Conservation (phyloP, 305 asterid genomes). For the Solanum hybrid region DNA sequence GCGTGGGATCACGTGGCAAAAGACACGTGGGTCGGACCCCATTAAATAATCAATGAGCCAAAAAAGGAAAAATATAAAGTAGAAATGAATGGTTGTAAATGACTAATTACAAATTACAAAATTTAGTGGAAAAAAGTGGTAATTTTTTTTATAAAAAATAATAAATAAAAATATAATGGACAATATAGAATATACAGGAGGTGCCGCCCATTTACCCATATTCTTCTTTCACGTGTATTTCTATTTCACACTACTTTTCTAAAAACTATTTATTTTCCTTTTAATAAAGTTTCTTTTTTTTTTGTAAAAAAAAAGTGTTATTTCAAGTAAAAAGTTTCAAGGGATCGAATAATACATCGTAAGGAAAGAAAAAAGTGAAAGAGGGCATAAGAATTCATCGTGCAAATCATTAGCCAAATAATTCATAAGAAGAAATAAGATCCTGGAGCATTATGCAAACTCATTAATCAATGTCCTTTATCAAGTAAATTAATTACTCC, state of each 20-base stretch:
- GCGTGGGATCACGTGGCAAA: constrained; percentile 24
- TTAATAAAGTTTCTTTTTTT: too few species aligned
- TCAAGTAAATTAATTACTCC: neutral
- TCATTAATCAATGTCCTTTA: neutral
- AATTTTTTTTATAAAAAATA: neutral
- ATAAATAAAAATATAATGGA: neutral
- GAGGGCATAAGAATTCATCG: neutral
- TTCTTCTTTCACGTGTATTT: neutral
- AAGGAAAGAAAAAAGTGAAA: neutral
- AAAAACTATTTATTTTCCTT: neutral
- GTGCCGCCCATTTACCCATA: neutral
- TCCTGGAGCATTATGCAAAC: neutral
- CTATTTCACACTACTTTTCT: neutral
- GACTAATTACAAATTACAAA: neutral
- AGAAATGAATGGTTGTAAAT: neutral
- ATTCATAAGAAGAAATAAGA: neutral
- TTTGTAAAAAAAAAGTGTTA: neutral
- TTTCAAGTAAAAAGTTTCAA: neutral
- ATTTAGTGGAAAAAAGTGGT: neutral
- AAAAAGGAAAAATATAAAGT: neutral
- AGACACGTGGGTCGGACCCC: neutral
- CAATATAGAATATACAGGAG: neutral
- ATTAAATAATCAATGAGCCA: neutral
- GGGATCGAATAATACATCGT: neutral
- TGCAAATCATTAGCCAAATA: neutral